Evolutionary conservation across 768 basidiomycete species (phyloP).

Genomic region (Tylopilus sp.): DNA sequence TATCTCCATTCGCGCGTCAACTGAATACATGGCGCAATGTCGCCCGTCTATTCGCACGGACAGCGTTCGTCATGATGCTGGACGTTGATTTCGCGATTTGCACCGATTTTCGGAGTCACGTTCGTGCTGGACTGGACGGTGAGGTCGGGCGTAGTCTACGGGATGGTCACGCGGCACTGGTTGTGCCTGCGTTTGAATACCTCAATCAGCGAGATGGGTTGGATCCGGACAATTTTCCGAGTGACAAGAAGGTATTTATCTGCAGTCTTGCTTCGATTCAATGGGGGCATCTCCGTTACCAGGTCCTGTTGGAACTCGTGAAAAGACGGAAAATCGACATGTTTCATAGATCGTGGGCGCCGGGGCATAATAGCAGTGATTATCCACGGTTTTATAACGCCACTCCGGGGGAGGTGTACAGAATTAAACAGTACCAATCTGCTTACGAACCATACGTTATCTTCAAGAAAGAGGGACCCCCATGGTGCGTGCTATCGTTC

Average conservation of each 20-base stretch:
- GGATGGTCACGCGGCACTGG: constrained; percentile 65
- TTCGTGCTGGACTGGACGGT: constrained; percentile 39
- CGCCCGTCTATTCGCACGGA: constrained; percentile 79
- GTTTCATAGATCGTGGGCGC: constrained; percentile 76
- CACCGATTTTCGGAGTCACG: constrained; percentile 67
- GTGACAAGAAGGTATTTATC: constrained; percentile 54
- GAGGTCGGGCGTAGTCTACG: constrained; percentile 42
- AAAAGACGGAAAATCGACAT: constrained; percentile 55
- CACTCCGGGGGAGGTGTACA: constrained; percentile 66
- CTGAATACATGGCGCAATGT: constrained; percentile 91
- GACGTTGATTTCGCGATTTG: constrained; percentile 87
- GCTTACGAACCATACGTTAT: constrained; percentile 31
- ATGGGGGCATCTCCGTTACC: background rate
- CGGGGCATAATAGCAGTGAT: constrained; percentile 80
- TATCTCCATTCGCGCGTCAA: constrained; percentile 78
- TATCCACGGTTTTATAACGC: constrained; percentile 66
- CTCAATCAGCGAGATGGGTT: constrained; percentile 59
- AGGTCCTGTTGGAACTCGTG: constrained; percentile 61
- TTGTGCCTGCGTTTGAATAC: constrained; percentile 86
- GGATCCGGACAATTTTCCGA: constrained; percentile 58
- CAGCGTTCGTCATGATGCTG: constrained; percentile 85
- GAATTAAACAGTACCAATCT: constrained; percentile 42
- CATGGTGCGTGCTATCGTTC: constrained; percentile 49
- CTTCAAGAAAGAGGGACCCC: constrained; percentile 70
- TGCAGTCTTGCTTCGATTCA: background rate